Conservation (phyloP, 2,329 filamentous ascomycete species). For the Diplocarpon rosae region DNA sequence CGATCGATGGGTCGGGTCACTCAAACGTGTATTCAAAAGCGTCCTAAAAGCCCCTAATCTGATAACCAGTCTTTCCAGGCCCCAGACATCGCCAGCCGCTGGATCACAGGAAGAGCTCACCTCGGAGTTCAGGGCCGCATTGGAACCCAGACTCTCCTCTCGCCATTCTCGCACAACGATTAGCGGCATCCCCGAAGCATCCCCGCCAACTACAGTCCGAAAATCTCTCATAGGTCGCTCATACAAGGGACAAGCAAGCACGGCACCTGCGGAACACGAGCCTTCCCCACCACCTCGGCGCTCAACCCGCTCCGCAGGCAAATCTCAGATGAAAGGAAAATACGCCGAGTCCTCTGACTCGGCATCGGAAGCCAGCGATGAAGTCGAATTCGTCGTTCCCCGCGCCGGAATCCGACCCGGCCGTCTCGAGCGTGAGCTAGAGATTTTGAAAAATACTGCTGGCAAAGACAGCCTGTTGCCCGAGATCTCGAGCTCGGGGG, state of each 20-base stretch:
- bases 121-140: too few relatives aligned
- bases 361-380: slow-evolving; percentile 10
- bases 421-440: slow-evolving; percentile 19
- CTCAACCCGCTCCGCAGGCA: slow-evolving; percentile 14
- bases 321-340: slow-evolving; percentile 10
- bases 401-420: slow-evolving; percentile 5
- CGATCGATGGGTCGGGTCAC: slow-evolving; percentile 61
- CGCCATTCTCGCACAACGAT: too few relatives aligned
- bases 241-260: too few relatives aligned
- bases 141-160: too few relatives aligned
- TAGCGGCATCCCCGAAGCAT: too few relatives aligned
- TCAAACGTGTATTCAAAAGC: slow-evolving; percentile 56
- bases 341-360: slow-evolving; percentile 23
- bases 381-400: neutral
- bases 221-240: too few relatives aligned
- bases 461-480: slow-evolving; percentile 16
- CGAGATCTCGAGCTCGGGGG: slow-evolving; percentile 2
- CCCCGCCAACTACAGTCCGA: too few relatives aligned
- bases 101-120: too few relatives aligned
- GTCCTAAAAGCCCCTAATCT: slow-evolving; percentile 27
- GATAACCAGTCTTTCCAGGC: neutral
- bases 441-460: slow-evolving; percentile 20
- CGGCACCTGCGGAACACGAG: too few relatives aligned
- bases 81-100: too few relatives aligned
- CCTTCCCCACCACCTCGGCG: slow-evolving; percentile 8